These are phyloP conservation scores for Ustilago xerochloae DNA, from an alignment of 1,284 basidiomycete species.

Conservation along the genomic window DNA sequence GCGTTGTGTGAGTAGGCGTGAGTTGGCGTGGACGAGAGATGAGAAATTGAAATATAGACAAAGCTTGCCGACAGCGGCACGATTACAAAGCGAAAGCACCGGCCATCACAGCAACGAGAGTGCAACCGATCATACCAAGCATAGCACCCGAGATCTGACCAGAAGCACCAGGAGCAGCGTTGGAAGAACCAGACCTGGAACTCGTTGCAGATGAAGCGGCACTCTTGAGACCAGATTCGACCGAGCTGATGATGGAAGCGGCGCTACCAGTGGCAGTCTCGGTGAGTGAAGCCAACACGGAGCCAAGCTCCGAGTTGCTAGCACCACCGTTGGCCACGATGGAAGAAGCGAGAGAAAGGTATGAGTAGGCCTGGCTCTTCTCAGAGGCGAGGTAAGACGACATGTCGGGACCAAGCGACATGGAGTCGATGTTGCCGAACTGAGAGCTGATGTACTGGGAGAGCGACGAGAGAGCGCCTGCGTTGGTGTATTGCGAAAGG, in stretches of 20 bases:
- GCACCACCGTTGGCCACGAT: slow-evolving; percentile 25
- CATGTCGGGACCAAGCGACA: slow-evolving; percentile 12
- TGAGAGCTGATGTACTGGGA: slow-evolving; percentile 23
- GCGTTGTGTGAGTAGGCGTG: too few species aligned
- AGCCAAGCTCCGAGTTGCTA: slow-evolving; percentile 15
- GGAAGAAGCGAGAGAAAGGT: slow-evolving; percentile 38
- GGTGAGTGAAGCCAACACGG: slow-evolving; percentile 19
- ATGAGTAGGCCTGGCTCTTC: slow-evolving; percentile 29
- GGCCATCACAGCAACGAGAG: slow-evolving; percentile 26
- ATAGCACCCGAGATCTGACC: slow-evolving; percentile 9
- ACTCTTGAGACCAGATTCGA: neutral
- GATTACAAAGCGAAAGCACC: slow-evolving; percentile 24
- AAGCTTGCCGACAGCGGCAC: neutral
- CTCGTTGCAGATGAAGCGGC: slow-evolving; percentile 4
- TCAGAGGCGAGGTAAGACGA: slow-evolving; percentile 21
- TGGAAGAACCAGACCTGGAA: slow-evolving; percentile 5
- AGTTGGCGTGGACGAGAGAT: too few species aligned
- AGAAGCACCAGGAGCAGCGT: slow-evolving; percentile 11
- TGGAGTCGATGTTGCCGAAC: slow-evolving; percentile 8
- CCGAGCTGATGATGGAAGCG: neutral
- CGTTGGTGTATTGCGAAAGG: slow-evolving; percentile 37
- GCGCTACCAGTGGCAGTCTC: neutral
- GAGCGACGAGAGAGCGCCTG: slow-evolving; percentile 23
- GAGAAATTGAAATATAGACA: neutral
- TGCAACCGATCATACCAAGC: slow-evolving; percentile 21